Conservation (phyloP, 371 early-diverging fungal species). For the Zopfochytrium polystomum region DNA sequence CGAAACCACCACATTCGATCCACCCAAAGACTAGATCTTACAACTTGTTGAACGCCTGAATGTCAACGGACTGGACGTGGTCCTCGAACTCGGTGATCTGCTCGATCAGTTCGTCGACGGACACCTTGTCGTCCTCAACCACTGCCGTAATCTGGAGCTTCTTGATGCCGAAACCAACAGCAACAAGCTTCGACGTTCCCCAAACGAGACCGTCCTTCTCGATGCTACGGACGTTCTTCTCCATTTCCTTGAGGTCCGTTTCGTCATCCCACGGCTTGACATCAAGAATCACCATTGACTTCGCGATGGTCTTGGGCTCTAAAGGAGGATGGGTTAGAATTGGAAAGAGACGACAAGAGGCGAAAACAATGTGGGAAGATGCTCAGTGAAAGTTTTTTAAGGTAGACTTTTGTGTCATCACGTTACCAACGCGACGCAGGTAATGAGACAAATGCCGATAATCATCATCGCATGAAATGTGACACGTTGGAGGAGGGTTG, state of each 20-base stretch:
- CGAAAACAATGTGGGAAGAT: too few relatives aligned
- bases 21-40: too few relatives aligned
- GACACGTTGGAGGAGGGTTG: neutral
- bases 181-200: slow-evolving; percentile 70
- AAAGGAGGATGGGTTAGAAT: too few relatives aligned
- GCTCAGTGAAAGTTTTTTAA: too few relatives aligned
- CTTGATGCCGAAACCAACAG: slow-evolving; percentile 91
- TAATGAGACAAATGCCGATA: slow-evolving; percentile 41
- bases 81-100: slow-evolving; percentile 77
- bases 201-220: slow-evolving; percentile 88
- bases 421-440: slow-evolving; percentile 22
- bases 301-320: slow-evolving; percentile 77
- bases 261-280: slow-evolving; percentile 98
- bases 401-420: too few relatives aligned
- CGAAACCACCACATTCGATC: too few relatives aligned
- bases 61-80: slow-evolving; percentile 89
- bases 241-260: slow-evolving; percentile 75
- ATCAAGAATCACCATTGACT: slow-evolving; percentile 88
- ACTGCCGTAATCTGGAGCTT: slow-evolving; percentile 93
- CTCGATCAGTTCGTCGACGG: slow-evolving; percentile 78
- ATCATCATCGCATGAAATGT: slow-evolving; percentile 25
- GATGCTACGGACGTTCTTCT: slow-evolving; percentile 70
- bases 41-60: slow-evolving; percentile 90
- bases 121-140: slow-evolving; percentile 89
- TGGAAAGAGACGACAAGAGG: too few relatives aligned